Conservation (phyloP, 768 basidiomycete species). For the Calocera cornea region DNA sequence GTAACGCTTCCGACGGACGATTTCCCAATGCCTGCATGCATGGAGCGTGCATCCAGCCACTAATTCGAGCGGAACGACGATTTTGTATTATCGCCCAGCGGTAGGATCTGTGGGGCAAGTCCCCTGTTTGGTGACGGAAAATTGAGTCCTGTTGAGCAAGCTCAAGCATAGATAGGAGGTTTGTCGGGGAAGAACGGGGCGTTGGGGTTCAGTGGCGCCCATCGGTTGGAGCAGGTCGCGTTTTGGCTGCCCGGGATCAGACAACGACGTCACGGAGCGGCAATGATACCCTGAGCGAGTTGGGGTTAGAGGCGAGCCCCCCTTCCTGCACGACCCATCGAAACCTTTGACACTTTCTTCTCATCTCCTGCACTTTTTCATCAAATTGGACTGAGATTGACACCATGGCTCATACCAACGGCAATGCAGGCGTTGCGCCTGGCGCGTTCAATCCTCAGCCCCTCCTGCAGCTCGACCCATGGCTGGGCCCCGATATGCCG, state of each 20-base stretch:
- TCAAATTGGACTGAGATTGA: no score
- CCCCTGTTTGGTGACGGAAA: background rate
- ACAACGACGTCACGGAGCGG: background rate
- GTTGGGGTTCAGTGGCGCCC: background rate
- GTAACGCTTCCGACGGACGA: background rate
- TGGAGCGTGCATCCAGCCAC: background rate
- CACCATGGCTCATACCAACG: background rate
- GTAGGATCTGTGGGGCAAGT: background rate
- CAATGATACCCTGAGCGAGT: background rate
- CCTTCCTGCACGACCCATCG: no score
- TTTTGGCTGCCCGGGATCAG: background rate
- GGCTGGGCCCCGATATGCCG: constrained; percentile 58
- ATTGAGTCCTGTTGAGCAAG: background rate
- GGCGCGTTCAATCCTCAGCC: constrained; percentile 35
- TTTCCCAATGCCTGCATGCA: background rate
- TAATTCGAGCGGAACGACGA: background rate
- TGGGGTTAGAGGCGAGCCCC: background rate
- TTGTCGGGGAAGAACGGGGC: background rate
- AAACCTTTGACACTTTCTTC: background rate
- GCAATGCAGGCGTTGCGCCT: background rate
- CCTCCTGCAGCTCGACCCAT: constrained; percentile 53
- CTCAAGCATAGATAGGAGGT: background rate
- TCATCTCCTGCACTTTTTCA: background rate
- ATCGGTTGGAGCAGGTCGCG: background rate
- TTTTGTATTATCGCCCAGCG: background rate